Percentiles rank a stretch among this genome's conserved stretches.
Conservation (phyloP, 2,329 filamentous ascomycete species). For the Colletotrichum noveboracense region DNA sequence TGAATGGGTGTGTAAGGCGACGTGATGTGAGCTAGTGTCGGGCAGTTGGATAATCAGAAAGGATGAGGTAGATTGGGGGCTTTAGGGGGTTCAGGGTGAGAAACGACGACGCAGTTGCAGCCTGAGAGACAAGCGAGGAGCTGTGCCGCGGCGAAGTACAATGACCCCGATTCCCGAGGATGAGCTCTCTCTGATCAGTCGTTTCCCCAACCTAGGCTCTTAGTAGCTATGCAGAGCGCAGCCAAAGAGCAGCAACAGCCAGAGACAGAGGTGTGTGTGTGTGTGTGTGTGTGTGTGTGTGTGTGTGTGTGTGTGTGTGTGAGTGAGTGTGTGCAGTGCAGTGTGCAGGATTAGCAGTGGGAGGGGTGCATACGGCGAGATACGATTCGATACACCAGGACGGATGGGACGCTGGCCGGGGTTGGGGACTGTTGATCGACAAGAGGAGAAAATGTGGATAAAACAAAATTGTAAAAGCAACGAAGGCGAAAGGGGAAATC, state of each 20-base stretch:
- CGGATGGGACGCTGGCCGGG: conserved; percentile 9
- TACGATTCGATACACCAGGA: conserved; percentile 12
- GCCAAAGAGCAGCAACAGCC: not conserved
- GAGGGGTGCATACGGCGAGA: conserved; percentile 9
- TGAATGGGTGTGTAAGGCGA: not conserved
- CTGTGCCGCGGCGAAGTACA: not conserved
- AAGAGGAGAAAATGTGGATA: conserved; percentile 19
- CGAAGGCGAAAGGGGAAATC: not conserved
- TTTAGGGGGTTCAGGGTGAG: not conserved
- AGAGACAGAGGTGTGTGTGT: not conserved
- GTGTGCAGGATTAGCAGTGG: conserved; percentile 1
- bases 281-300: not conserved
- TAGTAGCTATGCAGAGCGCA: not conserved
- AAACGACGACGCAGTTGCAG: not conserved
- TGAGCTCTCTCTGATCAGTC: not conserved
- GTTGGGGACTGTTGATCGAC: conserved; percentile 5
- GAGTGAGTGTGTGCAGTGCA: not conserved
- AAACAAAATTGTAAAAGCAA: conserved; percentile 7
- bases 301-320: not conserved
- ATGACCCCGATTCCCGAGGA: not conserved
- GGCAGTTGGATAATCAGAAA: not conserved
- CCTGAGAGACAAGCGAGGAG: not conserved
- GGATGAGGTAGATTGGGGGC: not conserved
- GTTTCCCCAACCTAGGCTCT: not conserved
- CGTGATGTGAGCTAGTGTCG: not conserved